Percentiles rank a stretch among this genome's conserved stretches.
Evolutionary conservation across 805 yeast species (phyloP).

Genomic region (Saturnispora silvae): DNA sequence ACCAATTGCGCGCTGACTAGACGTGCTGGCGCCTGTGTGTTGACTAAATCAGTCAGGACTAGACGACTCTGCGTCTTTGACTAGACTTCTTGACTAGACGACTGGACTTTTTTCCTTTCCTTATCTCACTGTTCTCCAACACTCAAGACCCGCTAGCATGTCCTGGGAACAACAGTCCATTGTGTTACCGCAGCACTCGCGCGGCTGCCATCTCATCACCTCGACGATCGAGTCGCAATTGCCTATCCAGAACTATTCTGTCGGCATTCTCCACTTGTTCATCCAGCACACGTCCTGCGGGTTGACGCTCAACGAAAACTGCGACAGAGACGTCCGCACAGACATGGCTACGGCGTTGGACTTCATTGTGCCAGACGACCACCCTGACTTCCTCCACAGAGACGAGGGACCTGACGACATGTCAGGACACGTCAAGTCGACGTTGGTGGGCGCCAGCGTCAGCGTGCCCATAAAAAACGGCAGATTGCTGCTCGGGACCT

Average conservation of each 20-base stretch:
- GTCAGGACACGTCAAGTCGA: conserved; percentile 70
- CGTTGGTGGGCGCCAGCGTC: conserved; percentile 51
- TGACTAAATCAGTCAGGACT: too few species aligned
- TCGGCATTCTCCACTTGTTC: conserved; percentile 58
- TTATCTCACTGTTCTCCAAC: too few species aligned
- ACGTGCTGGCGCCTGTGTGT: too few species aligned
- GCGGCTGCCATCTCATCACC: conserved; percentile 65
- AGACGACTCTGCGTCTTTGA: too few species aligned
- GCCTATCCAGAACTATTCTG: conserved; percentile 47
- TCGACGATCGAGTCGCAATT: conserved; percentile 47
- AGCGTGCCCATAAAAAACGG: conserved; percentile 66
- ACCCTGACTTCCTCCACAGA: conserved; percentile 43
- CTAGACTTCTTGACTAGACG: too few species aligned
- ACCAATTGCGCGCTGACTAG: too few species aligned
- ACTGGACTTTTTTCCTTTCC: too few species aligned
- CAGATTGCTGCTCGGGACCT: conserved; percentile 59
- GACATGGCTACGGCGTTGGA: conserved; percentile 61
- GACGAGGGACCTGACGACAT: conserved; percentile 81
- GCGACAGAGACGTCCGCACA: conserved; percentile 64
- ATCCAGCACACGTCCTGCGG: conserved; percentile 77
- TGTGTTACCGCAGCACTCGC: conserved; percentile 42
- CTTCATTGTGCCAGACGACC: conserved; percentile 58
- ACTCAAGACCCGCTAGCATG: conserved; percentile 3
- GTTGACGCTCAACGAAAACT: conserved; percentile 65
- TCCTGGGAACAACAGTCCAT: conserved; percentile 55